Base-by-base conservation (phyloP, 2,329 filamentous ascomycete species). In the Alternaria consortialis region DNA sequence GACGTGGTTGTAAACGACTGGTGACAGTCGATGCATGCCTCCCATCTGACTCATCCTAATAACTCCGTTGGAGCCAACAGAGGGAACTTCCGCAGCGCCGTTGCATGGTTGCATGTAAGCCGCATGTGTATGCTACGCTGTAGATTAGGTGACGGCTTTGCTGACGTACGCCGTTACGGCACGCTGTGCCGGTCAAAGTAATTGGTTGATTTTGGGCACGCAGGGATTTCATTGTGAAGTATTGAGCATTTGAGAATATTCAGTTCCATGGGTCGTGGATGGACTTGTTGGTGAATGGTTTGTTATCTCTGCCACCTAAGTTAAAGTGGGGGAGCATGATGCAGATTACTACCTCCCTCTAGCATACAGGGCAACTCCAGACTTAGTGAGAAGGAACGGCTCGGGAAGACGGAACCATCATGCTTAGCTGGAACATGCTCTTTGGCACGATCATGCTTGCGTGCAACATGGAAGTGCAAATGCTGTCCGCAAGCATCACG, bases 71-170 rank as follows among this genome's bases (percentile, higher is more conserved):
- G 32, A 39, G 34, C 47, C 34, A 57, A 29, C 25, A 40, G 47
- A 52, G 36, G 34, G 54, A 20, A n/a, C 29, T 20, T 20, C 54
- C 47, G 58, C 12, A 53, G 47, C 32, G 36, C n/a, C 20, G 20
- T 31, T 53, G 36, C 51, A 52, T 52, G 27, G 36, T 15, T 53
- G 27, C 40, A 57, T 32, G 52, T 60, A 55, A 60, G 61, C 53
- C 25, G 50, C 58, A 58, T 52, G 37, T 53, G 15, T 34, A 43
- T 57, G 39, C 58, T 20, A 52, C 39, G 32, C 11, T 47, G 29
- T 43, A 52, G 37, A 64, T 62, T 50, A 42, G 36, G n/a, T 31
- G 31, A 48, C 32, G 52, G 56, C 62, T 50, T 60, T 58, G 53
- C 64, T 66, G 58, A 62, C 58, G 42, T 60, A 54, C 48, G 20